Evolutionary conservation across 208 protist genomes (phyloP).

Genomic region (Acanthamoeba royreba): DNA sequence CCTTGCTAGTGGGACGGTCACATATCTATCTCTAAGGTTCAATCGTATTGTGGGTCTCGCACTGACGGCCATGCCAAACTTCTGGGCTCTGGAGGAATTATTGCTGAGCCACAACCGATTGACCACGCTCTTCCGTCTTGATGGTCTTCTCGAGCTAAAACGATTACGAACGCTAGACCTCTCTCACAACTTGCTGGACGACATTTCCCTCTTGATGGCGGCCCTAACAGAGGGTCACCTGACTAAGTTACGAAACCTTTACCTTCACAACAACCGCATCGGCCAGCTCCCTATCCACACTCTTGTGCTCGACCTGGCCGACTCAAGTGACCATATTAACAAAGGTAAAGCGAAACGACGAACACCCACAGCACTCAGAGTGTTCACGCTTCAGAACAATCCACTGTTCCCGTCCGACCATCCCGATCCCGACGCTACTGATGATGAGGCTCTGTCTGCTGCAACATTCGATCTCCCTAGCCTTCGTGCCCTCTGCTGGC

Average conservation of each 20-base stretch:
- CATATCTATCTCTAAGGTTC: neutral
- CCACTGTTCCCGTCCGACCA: neutral
- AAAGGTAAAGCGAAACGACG: neutral
- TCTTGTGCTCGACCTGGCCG: neutral
- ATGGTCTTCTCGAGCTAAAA: neutral
- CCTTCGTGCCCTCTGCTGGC: neutral
- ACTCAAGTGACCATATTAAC: neutral
- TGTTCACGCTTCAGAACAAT: neutral
- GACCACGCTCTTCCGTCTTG: neutral
- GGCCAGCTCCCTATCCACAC: neutral
- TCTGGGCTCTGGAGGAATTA: neutral
- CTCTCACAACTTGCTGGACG: neutral
- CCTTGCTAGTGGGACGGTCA: neutral
- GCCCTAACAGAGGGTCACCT: neutral
- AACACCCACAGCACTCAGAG: neutral
- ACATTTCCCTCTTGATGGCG: neutral
- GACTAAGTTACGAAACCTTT: neutral
- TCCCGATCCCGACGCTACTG: neutral
- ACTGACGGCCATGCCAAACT: neutral
- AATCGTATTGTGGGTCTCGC: neutral
- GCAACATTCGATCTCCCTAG: neutral
- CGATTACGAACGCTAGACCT: neutral
- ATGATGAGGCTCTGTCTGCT: neutral
- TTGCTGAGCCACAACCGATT: neutral
- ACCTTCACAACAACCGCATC: neutral